Percentiles rank a stretch among this genome's conserved stretches.
Conservation (phyloP, 1,284 basidiomycete genomes). For the Irpex sp. region DNA sequence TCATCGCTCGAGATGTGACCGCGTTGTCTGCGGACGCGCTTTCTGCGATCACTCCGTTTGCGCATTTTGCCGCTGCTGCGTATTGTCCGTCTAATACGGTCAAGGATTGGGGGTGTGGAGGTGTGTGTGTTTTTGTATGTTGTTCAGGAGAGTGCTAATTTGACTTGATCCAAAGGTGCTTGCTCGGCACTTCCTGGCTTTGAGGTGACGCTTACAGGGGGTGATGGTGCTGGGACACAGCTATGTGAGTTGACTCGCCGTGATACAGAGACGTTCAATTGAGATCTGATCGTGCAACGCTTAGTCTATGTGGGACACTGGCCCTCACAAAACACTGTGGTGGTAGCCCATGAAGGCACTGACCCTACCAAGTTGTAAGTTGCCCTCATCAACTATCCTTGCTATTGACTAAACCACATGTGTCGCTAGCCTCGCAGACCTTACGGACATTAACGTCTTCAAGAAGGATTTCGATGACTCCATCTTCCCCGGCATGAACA, state of each 20-base stretch:
- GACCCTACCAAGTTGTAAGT: slow-evolving; percentile 9
- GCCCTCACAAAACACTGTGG: slow-evolving; percentile 2
- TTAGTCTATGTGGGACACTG: slow-evolving; percentile 13
- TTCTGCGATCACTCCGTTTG: slow-evolving; percentile 30
- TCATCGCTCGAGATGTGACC: neutral
- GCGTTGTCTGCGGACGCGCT: neutral
- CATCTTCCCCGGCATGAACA: slow-evolving; percentile 22
- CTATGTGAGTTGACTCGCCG: neutral
- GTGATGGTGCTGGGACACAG: slow-evolving; percentile 35
- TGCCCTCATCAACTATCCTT: too few species aligned
- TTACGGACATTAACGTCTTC: slow-evolving; percentile 2
- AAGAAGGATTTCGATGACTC: neutral
- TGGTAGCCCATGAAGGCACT: slow-evolving; percentile 11
- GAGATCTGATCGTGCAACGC: too few species aligned
- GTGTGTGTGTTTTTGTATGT: slow-evolving; percentile 25
- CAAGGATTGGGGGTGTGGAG: slow-evolving; percentile 37
- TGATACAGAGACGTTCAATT: neutral
- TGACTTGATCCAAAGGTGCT: slow-evolving; percentile 18
- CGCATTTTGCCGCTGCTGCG: slow-evolving; percentile 34
- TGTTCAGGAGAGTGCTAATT: too few species aligned
- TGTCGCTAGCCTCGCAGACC: slow-evolving; percentile 3
- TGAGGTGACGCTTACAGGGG: slow-evolving; percentile 34
- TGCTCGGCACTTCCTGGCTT: slow-evolving; percentile 36
- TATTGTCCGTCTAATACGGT: slow-evolving; percentile 34
- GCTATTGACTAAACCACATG: too few species aligned